Conservation (phyloP, 305 asterid genomes). For the Petunia hybrid region DNA sequence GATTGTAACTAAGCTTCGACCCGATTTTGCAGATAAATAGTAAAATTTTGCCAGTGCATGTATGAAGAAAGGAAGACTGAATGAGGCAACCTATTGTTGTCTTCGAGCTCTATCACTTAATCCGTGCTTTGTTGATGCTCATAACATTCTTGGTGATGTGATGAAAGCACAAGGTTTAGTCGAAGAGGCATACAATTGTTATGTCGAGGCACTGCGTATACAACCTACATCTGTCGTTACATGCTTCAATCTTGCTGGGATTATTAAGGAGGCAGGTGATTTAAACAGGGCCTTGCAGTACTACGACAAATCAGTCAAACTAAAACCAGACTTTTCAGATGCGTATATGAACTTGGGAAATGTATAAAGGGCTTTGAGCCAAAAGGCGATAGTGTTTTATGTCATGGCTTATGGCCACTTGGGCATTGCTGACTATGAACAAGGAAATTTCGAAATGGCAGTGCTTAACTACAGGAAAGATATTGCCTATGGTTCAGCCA, state of each 20-base stretch:
- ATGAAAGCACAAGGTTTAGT: slow-evolving; percentile 98
- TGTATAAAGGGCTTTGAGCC: slow-evolving; percentile 98
- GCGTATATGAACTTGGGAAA: slow-evolving; percentile 95
- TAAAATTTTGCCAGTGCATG: slow-evolving; percentile 86
- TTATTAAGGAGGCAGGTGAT: slow-evolving; percentile 97
- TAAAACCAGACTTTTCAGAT: slow-evolving; percentile 92
- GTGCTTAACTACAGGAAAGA: slow-evolving; percentile 90
- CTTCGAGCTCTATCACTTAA: slow-evolving; percentile 84
- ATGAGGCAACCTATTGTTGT: slow-evolving; percentile 83
- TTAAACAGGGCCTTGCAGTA: slow-evolving; percentile 90
- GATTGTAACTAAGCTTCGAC: slow-evolving; percentile 92
- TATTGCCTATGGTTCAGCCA: slow-evolving; percentile 91
- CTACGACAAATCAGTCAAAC: slow-evolving; percentile 97
- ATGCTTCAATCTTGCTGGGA: slow-evolving; percentile 99
- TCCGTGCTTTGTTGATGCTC: slow-evolving; percentile 95
- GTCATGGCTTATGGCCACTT: slow-evolving; percentile 96
- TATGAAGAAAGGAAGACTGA: slow-evolving; percentile 81
- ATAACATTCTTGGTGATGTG: slow-evolving; percentile 95
- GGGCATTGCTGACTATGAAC: slow-evolving; percentile 92
- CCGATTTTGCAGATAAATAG: slow-evolving; percentile 90
- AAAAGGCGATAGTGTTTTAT: slow-evolving; percentile 85
- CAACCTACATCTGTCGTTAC: slow-evolving; percentile 97
- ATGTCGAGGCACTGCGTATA: slow-evolving; percentile 86
- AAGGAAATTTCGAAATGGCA: slow-evolving; percentile 95
- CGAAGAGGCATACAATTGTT: slow-evolving; percentile 97